Percentiles rank a stretch among this genome's conserved stretches.
Conservation (phyloP, 441 rosid genomes). For the Gossypium aridum region DNA sequence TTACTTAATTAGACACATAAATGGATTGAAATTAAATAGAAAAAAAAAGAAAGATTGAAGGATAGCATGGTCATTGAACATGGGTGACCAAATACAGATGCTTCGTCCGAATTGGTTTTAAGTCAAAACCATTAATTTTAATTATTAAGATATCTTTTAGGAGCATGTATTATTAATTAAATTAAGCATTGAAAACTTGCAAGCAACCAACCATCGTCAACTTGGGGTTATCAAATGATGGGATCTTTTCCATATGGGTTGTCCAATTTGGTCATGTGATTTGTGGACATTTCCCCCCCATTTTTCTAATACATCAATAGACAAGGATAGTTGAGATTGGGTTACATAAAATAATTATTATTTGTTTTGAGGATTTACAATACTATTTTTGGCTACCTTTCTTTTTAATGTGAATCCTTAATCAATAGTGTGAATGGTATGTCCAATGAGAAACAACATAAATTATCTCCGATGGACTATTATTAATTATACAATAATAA, state of each 20-base stretch:
- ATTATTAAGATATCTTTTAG: not conserved
- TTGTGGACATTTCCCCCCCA: conserved; percentile 25
- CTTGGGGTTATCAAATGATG: conserved; percentile 25
- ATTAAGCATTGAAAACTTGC: conserved; percentile 19
- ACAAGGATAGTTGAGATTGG: not conserved
- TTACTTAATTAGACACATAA: not conserved
- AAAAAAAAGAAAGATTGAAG: not conserved
- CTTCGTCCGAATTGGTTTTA: not conserved
- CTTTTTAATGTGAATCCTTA: not conserved
- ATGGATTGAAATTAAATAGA: not conserved
- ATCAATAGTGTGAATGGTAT: not conserved
- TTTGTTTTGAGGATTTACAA: not conserved
- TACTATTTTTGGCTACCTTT: not conserved
- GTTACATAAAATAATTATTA: not conserved
- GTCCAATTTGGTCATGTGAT: conserved; percentile 39
- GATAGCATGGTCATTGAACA: not conserved
- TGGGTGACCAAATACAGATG: not conserved
- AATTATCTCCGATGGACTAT: not conserved
- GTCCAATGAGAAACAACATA: not conserved
- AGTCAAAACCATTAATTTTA: not conserved
- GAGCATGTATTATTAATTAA: not conserved
- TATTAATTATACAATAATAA: too few relatives aligned
- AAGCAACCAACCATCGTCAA: conserved; percentile 1
- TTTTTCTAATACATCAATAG: conserved; percentile 1
- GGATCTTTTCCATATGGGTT: conserved; percentile 40